Conservation (phyloP, 768 basidiomycete genomes). For the Phallus indusiatus region DNA sequence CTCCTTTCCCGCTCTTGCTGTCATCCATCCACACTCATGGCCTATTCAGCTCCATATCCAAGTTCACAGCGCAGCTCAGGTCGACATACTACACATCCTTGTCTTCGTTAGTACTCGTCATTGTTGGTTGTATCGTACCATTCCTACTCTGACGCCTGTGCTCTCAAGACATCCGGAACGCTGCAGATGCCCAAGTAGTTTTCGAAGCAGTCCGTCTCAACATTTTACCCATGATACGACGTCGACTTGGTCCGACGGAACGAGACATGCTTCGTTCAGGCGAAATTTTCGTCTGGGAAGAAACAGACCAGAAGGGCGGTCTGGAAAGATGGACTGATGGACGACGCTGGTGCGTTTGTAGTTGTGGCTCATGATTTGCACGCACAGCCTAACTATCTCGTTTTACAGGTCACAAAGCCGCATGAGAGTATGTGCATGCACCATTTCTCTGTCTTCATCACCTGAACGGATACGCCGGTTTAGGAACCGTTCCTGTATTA, state of each 20-base stretch:
- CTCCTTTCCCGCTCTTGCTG: neutral
- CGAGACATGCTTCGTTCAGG: constrained; percentile 62
- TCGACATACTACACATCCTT: constrained; percentile 20
- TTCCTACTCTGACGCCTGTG: constrained; percentile 3
- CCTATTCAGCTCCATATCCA: neutral
- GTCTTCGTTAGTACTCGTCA: constrained; percentile 19
- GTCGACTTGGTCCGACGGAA: constrained; percentile 60
- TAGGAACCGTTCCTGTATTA: constrained; percentile 67
- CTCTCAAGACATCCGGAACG: constrained; percentile 62
- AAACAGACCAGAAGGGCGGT: constrained; percentile 65
- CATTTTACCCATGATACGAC: constrained; percentile 59
- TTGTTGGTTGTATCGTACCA: neutral
- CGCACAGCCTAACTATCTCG: neutral
- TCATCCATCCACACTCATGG: neutral
- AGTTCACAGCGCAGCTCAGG: neutral
- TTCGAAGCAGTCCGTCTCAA: constrained; percentile 69
- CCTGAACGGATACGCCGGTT: neutral
- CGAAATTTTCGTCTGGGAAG: constrained; percentile 81
- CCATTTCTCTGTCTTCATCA: neutral
- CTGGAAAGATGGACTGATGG: constrained; percentile 78
- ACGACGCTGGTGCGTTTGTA: constrained; percentile 49
- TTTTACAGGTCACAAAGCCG: constrained; percentile 66
- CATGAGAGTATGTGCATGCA: constrained; percentile 41
- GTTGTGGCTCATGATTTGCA: neutral
- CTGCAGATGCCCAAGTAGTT: constrained; percentile 67